Percentiles rank a stretch among this genome's conserved stretches.
Evolutionary conservation across 1,139 yeast genomes (phyloP).

Genomic region (Scheffersomyces segobiensis): DNA sequence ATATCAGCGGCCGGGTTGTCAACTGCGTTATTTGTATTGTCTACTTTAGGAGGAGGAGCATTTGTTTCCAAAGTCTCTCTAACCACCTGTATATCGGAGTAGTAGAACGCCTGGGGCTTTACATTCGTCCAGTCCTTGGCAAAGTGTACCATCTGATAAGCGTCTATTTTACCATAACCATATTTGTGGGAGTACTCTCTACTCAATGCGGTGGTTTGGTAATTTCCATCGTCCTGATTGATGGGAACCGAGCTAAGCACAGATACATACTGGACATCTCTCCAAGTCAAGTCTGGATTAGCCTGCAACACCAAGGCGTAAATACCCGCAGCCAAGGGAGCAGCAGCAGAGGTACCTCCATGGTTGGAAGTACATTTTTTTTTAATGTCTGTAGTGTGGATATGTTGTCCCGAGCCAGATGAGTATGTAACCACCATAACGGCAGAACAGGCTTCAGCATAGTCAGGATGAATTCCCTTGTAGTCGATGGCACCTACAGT

Average conservation of each 20-base stretch:
- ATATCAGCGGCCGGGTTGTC: slow-evolving; percentile 14
- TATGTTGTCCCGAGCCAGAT: slow-evolving; percentile 87
- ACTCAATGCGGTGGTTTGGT: slow-evolving; percentile 66
- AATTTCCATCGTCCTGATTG: slow-evolving; percentile 64
- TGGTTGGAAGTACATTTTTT: slow-evolving; percentile 71
- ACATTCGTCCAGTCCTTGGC: slow-evolving; percentile 83
- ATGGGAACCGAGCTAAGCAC: slow-evolving; percentile 73
- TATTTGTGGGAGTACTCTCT: slow-evolving; percentile 76
- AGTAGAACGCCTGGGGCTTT: slow-evolving; percentile 88
- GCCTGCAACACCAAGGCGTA: slow-evolving; percentile 79
- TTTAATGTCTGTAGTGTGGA: slow-evolving; percentile 86
- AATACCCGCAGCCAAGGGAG: slow-evolving; percentile 96
- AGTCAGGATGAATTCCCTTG: slow-evolving; percentile 80
- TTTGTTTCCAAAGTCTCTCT: slow-evolving; percentile 20
- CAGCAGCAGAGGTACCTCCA: slow-evolving; percentile 99
- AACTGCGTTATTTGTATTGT: slow-evolving; percentile 2
- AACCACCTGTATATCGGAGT: slow-evolving; percentile 44
- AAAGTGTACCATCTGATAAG: slow-evolving; percentile 67
- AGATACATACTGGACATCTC: slow-evolving; percentile 87
- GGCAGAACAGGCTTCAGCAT: slow-evolving; percentile 93
- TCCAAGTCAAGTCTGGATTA: slow-evolving; percentile 90
- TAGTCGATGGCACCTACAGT: slow-evolving; percentile 95
- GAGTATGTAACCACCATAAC: slow-evolving; percentile 95
- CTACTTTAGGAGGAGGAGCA: neutral
- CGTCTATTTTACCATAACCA: slow-evolving; percentile 94